A percentile compares a stretch with the other conserved stretches of the same genome.
These are phyloP conservation scores for Nymphaea colorata DNA, from an alignment of 164 flowering plant species.

Conservation along the genomic window DNA sequence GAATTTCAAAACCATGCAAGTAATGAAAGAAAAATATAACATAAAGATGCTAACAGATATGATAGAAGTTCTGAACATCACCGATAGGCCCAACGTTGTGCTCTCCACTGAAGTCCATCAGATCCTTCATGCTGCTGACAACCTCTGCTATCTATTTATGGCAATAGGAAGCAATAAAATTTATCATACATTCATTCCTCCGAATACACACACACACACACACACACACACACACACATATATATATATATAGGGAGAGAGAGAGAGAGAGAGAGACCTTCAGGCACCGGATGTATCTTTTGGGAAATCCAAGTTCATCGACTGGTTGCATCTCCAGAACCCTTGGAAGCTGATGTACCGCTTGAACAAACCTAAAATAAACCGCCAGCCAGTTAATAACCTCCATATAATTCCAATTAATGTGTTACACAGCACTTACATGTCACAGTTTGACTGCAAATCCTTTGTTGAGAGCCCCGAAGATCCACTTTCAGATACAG, in stretches of 20 bases:
- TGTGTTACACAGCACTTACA: conserved; percentile 12
- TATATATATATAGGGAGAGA: too few species aligned
- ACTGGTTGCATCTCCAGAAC: conserved; percentile 75
- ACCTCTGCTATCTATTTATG: conserved; percentile 78
- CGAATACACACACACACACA: too few species aligned
- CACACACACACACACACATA: too few species aligned
- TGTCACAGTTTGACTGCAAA: conserved; percentile 20
- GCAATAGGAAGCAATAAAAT: conserved; percentile 2
- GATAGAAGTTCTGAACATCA: conserved; percentile 14
- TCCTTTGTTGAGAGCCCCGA: conserved; percentile 19
- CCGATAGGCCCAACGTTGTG: conserved; percentile 78
- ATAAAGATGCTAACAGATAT: too few species aligned
- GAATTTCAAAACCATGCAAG: too few species aligned
- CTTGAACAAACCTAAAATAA: conserved; percentile 57
- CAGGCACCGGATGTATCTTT: conserved; percentile 89
- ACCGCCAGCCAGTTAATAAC: neutral
- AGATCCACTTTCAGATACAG: conserved; percentile 19
- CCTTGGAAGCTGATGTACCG: conserved; percentile 81
- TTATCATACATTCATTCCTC: too few species aligned
- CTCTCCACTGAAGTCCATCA: conserved; percentile 70
- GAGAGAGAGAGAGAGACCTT: conserved; percentile 36
- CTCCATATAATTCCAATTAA: too few species aligned
- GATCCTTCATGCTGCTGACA: conserved; percentile 87
- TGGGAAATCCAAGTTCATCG: conserved; percentile 92
- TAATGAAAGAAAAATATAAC: neutral